Evolutionary conservation across 164 flowering plant genomes (phyloP).

Genomic region (Warburgia ugandensis): DNA sequence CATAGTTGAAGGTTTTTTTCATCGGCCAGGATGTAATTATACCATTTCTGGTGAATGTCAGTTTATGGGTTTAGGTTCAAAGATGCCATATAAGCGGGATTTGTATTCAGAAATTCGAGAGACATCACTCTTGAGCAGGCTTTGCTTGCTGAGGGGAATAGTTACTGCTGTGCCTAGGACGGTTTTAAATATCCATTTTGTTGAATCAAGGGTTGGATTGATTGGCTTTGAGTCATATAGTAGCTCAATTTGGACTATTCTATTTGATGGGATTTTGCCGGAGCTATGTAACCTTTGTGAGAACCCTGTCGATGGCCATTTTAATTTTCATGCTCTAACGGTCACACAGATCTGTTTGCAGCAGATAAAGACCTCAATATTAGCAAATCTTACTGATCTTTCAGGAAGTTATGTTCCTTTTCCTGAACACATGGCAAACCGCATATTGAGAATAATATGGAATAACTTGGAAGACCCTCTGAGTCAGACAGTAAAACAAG

Average conservation of each 20-base stretch:
- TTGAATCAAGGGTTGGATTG: conserved; percentile 13
- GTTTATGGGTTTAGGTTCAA: conserved; percentile 19
- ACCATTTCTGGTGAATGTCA: conserved; percentile 11
- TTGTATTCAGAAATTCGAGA: conserved; percentile 36
- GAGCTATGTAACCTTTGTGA: conserved; percentile 81
- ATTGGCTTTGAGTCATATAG: conserved; percentile 13
- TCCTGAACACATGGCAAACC: conserved; percentile 54
- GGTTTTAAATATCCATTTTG: conserved; percentile 46
- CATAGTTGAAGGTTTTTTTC: conserved; percentile 46
- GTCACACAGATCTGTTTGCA: conserved; percentile 95
- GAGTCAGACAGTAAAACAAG: conserved; percentile 97
- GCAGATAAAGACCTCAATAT: conserved; percentile 78
- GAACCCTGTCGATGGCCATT: conserved; percentile 87
- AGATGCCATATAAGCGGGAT: conserved; percentile 48
- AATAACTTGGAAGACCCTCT: conserved; percentile 96
- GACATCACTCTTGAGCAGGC: conserved; percentile 60
- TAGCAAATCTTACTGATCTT: conserved; percentile 27
- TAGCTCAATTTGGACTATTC: conserved; percentile 49
- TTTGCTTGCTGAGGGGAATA: conserved; percentile 89
- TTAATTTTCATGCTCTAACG: conserved; percentile 88
- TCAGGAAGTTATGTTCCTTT: conserved; percentile 48
- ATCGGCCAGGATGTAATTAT: conserved; percentile 20
- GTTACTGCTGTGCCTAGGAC: conserved; percentile 81
- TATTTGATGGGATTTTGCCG: conserved; percentile 83
- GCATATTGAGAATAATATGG: conserved; percentile 81